These are phyloP conservation scores for Biscogniauxia mediterranea DNA, from an alignment of 2,329 filamentous ascomycete genomes.

Conservation along the genomic window DNA sequence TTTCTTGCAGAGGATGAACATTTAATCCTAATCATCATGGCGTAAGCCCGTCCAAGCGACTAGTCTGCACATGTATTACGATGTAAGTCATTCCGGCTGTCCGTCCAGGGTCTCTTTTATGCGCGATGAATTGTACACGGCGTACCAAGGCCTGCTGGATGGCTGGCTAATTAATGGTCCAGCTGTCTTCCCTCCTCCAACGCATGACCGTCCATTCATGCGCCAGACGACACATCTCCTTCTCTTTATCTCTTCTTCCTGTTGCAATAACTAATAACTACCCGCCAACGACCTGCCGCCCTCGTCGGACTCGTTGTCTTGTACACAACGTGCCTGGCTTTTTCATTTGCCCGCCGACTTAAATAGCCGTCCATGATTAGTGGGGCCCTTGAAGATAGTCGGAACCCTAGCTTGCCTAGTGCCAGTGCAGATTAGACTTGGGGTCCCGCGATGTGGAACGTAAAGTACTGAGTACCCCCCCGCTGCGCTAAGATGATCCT, in stretches of 20 bases:
- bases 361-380: conserved; percentile 1
- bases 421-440: background rate
- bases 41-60: conserved; percentile 11
- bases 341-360: conserved; percentile 1
- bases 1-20: conserved; percentile 25
- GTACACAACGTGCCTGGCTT: conserved; percentile 2
- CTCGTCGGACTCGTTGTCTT: background rate
- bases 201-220: conserved; percentile 1
- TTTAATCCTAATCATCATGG: conserved; percentile 12
- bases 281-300: conserved; percentile 3
- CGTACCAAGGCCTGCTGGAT: conserved; percentile 6
- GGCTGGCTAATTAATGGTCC: background rate
- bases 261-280: background rate
- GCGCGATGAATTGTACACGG: conserved; percentile 38
- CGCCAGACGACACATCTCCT: conserved; percentile 4
- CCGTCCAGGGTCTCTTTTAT: conserved; percentile 28
- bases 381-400: background rate
- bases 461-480: conserved; percentile 2
- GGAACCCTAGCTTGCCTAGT: background rate
- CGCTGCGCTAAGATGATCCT: conserved; percentile 13
- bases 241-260: no score
- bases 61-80: conserved; percentile 7
- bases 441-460: background rate
- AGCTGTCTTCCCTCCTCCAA: background rate
- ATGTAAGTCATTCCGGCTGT: conserved; percentile 23